Evolutionary conservation across 306 rosid species (phyloP), one percentile per base, ranked within the genome.

Genomic region (Sicyos baderoa): DNA sequence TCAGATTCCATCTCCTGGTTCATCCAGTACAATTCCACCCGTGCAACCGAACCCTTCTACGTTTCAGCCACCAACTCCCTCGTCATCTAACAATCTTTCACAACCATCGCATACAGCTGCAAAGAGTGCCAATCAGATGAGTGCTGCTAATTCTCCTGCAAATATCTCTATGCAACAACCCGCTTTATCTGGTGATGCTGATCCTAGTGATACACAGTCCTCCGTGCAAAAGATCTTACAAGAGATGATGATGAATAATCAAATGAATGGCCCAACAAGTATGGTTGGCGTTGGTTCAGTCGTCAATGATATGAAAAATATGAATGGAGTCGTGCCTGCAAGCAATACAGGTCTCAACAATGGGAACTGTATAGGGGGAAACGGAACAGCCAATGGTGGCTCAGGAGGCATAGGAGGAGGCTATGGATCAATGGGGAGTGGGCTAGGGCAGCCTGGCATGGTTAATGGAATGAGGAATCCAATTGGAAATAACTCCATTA

Each of bases 1-100:
- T 79, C 96, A 90, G 82, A 84, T 94, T 74, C 91, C 99, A 32
- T 90, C 99, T 54, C 99, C 99, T 32, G 88, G 89, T 73, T 83
- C 97, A 72, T 85, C 96, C 76, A 78, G 82, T 76, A 85, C 88
- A 0, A 75, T 88, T 64, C 94, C 90, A 1, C 97, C 70, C 67
- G 32, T 83, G 17, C 97, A 82, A 75, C 85, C 89, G 59, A 93
- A 85, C 70, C 80, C 94, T 51, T 86, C 96, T 12, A 84, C 91
- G 13, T 93, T 93, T 75, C 97, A 90, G 71, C 76, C 96, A 18
- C 91, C 94, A 0, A 86, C 94, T 63, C 97, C 90, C 44, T 84
- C 97, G 35, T 84, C 90, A 7, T 85, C 87, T 25, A 90, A 90
- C 82, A 88, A 85, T 62, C 89, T 84, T 1, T 87, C 90, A 12